Conservation (phyloP, 768 basidiomycete genomes). For the Mycena polygramma region DNA sequence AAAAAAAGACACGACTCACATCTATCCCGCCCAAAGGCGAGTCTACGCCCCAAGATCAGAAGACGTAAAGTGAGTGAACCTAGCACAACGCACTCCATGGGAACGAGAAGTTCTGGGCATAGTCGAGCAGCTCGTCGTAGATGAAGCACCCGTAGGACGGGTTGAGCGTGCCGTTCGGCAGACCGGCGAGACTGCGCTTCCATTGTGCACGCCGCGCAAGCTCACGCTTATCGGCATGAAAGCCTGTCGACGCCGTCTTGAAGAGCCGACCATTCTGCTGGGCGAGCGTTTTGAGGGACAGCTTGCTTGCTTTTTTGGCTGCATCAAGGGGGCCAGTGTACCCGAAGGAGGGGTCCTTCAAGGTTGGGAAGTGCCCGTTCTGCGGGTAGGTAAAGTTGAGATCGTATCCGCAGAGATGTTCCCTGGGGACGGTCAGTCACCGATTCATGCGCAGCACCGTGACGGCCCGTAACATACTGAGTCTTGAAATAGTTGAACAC, state of each 20-base stretch:
- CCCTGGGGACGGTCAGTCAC: conserved; percentile 49
- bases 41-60: background rate
- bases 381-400: conserved; percentile 80
- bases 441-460: background rate
- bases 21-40: conserved; percentile 33
- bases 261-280: conserved; percentile 34
- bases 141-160: conserved; percentile 74
- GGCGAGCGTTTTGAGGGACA: conserved; percentile 38
- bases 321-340: conserved; percentile 21
- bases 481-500: conserved; percentile 77
- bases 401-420: conserved; percentile 73
- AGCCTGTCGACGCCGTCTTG: background rate
- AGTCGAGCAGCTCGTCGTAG: conserved; percentile 74
- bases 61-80: too few species aligned
- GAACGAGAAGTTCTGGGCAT: conserved; percentile 77
- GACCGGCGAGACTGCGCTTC: conserved; percentile 63
- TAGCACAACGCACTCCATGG: conserved; percentile 59
- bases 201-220: conserved; percentile 44
- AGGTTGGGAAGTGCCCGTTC: conserved; percentile 61
- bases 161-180: conserved; percentile 68
- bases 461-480: conserved; percentile 65
- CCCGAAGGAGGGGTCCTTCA: conserved; percentile 41
- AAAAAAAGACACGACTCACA: conserved; percentile 50
- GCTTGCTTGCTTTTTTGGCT: conserved; percentile 22
- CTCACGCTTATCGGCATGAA: conserved; percentile 37